Base-by-base conservation (phyloP, 208 protist genomes). In the Endotrypanum monterogeii region DNA sequence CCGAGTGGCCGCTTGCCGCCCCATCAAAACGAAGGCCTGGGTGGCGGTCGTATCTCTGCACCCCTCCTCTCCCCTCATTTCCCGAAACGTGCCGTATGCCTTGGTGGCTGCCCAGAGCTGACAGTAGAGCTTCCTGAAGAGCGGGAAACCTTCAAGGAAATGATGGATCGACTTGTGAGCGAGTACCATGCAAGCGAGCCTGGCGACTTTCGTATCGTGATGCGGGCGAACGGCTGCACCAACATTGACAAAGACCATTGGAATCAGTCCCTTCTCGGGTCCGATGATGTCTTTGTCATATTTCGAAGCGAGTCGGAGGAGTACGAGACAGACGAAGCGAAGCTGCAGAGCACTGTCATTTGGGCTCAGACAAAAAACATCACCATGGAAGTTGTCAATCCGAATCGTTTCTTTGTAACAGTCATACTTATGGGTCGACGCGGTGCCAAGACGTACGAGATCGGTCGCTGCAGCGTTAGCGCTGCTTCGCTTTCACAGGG, bases 211-310 rank as follows among this genome's bases (percentile, higher is more conserved):
- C 74, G 79, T 20, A 70, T 89, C 28, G 62, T 71, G 32, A 56
- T 96, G 72, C 69, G 77, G 35, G 78, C 95, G 9, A 83, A 93
- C 5, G 90, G 90, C 51, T 91, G 88, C 72, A 89, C 86, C n/a
- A 79, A 86, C 74, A 65, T 96, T 56, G 78, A 91, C 54, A 82
- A 82, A 60, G 78, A 80, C 6, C 56, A 51, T 41, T 78, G 79
- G 76, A 88, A 90, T 70, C 79, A 62, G 55, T 86, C 80, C 6
- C 57, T 89, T 11, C 51, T 91, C 63, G 84, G 71, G 67, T 93
- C 87, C 23, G 77, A 91, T 78, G 71, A 80, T 3, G 72, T 94
- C 57, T 87, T 83, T 44, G 83, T 89, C 25, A 83, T 94, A 25
- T 54, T 94, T 51, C 90, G 92, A 60, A 92, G 87, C 51, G 75